Conservation (phyloP, 108 stramenopile genomes). For the Stephanodiscus minutulus region DNA sequence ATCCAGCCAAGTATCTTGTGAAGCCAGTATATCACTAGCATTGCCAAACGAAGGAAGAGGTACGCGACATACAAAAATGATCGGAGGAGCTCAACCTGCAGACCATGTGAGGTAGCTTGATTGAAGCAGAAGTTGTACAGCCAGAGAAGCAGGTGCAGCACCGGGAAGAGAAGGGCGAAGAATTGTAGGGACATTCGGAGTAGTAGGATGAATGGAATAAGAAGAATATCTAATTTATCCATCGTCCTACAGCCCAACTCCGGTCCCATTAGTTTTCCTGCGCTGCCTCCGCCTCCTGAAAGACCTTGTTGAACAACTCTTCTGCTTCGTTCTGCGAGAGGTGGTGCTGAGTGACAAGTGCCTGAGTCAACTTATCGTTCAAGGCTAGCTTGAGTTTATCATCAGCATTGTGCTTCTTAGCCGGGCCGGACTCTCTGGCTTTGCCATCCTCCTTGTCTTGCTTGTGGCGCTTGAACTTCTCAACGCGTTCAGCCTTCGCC, state of each 20-base stretch:
- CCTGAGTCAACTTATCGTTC: neutral
- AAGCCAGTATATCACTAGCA: neutral
- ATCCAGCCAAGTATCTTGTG: neutral
- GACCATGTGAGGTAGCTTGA: neutral
- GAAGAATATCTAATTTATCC: neutral
- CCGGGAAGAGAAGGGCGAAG: neutral
- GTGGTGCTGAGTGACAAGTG: neutral
- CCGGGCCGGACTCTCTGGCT: neutral
- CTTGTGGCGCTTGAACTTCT: neutral
- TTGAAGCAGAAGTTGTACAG: neutral
- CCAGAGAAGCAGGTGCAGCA: neutral
- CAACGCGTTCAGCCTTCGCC: neutral
- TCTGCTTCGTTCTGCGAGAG: neutral
- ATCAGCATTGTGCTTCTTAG: neutral
- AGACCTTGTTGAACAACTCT: neutral
- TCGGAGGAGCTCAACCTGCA: neutral
- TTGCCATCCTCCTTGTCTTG: neutral
- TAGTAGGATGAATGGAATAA: neutral
- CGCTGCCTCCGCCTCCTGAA: neutral
- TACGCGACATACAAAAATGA: neutral
- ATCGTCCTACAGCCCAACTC: neutral
- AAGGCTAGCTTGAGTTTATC: neutral
- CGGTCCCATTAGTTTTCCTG: constrained; percentile 1
- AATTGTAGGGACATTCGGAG: neutral
- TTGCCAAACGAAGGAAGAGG: neutral